Percentiles rank a stretch among this genome's conserved stretches.
Evolutionary conservation across 805 yeast species (phyloP).

Genomic region (Nakazawaea siamensis): DNA sequence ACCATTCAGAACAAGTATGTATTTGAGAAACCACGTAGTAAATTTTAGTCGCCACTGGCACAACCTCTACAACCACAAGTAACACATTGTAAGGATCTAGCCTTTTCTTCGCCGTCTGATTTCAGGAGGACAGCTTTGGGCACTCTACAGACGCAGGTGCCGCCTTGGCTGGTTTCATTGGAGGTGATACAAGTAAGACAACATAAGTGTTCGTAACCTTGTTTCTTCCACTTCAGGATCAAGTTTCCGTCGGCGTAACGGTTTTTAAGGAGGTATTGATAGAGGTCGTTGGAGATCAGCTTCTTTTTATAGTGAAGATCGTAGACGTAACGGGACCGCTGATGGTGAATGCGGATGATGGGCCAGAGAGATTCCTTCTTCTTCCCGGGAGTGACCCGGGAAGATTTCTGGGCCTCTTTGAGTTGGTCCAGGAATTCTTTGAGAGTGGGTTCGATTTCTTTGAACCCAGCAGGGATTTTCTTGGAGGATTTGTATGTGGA

Average conservation of each 20-base stretch:
- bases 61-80: constrained; percentile 87
- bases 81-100: constrained; percentile 46
- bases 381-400: constrained; percentile 21
- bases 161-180: constrained; percentile 52
- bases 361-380: constrained; percentile 62
- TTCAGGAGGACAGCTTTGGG: constrained; percentile 49
- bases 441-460: constrained; percentile 59
- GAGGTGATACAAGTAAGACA: constrained; percentile 72
- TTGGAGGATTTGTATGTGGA: constrained; percentile 32
- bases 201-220: constrained; percentile 80
- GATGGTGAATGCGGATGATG: constrained; percentile 62
- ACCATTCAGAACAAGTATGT: constrained; percentile 25
- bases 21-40: constrained; percentile 2
- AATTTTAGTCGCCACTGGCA: constrained; percentile 55
- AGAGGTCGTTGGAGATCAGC: constrained; percentile 57
- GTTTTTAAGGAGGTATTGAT: constrained; percentile 65
- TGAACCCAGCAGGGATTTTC: constrained; percentile 68
- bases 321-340: constrained; percentile 67
- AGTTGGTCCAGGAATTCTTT: constrained; percentile 49
- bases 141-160: constrained; percentile 80
- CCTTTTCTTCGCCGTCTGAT: constrained; percentile 18
- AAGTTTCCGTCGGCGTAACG: constrained; percentile 59
- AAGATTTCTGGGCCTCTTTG: constrained; percentile 39
- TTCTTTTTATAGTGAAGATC: constrained; percentile 65
- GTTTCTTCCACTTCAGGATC: constrained; percentile 57